Base-by-base conservation (phyloP, 139 green algal genomes). In the Chlamydomonas sphaeroides region DNA sequence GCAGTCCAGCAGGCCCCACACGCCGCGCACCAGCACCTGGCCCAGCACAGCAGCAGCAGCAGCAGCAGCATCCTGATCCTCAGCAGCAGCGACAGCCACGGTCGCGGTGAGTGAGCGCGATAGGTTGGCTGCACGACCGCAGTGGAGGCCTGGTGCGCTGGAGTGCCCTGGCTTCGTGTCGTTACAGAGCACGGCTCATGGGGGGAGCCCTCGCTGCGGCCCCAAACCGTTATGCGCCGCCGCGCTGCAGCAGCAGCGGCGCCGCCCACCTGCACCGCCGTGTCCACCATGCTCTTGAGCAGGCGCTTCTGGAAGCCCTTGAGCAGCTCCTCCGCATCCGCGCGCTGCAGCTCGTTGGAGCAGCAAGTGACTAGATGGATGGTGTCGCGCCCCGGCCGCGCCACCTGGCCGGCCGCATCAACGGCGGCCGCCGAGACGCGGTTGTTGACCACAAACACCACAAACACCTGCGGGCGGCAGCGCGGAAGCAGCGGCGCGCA, bases 291-390 rank as follows among this genome's bases (percentile, higher is more conserved):
- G 82, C 65, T 76, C n/a, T 53, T 62, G 35, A 87, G 72, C 51
- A 78, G 70, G n/a, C 62, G 66, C 62, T 74, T 73, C 76, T 83
- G 76, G 62, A 45, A 53, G 0, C 25, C 62, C 62, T 51, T n/a
- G 25, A 83, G 72, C 72, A 87, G 30, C 65, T 73, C 82, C 65
- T 87, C 72, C 26, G 72, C 82, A 20, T 83, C 72, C 4, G 35
- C 18, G 25, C 39, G 38, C 49, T 78, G 38, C 51, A 83, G 38
- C 1, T 48, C 26, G 36, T 57, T 79, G 72, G 30, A 32, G n/a
- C 83, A 65, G 45, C 70, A 70, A 15, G 72, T 83, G 32, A 87
- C 82, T 30, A 87, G 65, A 65, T 87, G 82, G 42, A 87, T 38
- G 30, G 30, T 32, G 82, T 87, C 82, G 30, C 51, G 82, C 2